Conservation (phyloP, 495 filamentous ascomycete species). For the Penicillium roqueforti region DNA sequence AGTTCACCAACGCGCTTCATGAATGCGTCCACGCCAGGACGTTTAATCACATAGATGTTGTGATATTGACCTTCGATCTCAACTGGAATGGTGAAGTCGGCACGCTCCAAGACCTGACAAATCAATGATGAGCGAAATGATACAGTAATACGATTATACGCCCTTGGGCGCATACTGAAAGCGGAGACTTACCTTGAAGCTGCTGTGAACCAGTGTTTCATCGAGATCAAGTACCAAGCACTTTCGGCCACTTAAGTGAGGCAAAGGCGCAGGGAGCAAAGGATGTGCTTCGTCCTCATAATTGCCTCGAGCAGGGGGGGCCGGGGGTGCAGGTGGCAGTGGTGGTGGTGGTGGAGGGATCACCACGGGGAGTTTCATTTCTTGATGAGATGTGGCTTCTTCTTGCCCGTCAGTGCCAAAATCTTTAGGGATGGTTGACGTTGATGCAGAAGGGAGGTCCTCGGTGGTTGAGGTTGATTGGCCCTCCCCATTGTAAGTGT, state of each 20-base stretch:
- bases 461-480: slow-evolving; percentile 9
- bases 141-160: slow-evolving; percentile 3
- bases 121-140: slow-evolving; percentile 24
- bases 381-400: slow-evolving; percentile 19
- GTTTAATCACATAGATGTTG: slow-evolving; percentile 99
- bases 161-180: neutral
- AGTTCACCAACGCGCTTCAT: slow-evolving; percentile 98
- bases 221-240: slow-evolving; percentile 95
- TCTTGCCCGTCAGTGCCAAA: slow-evolving; percentile 23
- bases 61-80: slow-evolving; percentile 99
- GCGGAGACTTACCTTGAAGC: slow-evolving; percentile 78
- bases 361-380: slow-evolving; percentile 33
- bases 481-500: slow-evolving; percentile 6
- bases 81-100: slow-evolving; percentile 98
- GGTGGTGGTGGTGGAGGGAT: slow-evolving; percentile 58
- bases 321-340: slow-evolving; percentile 27
- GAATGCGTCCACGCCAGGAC: slow-evolving; percentile 94
- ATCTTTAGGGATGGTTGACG: slow-evolving; percentile 2
- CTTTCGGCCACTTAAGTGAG: slow-evolving; percentile 79
- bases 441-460: slow-evolving; percentile 7
- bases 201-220: slow-evolving; percentile 98
- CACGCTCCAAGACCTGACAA: slow-evolving; percentile 86
- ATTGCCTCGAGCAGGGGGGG: slow-evolving; percentile 21
- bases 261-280: slow-evolving; percentile 72
- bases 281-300: slow-evolving; percentile 46